These are phyloP conservation scores for Claviceps fusiformis DNA, from an alignment of 2,329 filamentous ascomycete species.

Conservation along the genomic window DNA sequence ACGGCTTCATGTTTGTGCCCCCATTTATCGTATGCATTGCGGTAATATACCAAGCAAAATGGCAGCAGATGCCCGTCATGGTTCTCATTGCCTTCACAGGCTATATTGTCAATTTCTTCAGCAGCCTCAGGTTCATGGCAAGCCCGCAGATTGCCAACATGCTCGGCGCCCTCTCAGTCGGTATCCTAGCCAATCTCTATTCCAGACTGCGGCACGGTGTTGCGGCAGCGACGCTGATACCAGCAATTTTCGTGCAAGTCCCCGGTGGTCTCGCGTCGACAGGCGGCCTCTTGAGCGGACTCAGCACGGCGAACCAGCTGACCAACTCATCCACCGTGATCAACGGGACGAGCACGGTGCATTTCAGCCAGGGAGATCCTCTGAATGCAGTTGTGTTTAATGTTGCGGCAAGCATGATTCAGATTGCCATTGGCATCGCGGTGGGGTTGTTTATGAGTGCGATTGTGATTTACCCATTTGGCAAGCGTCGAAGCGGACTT, in stretches of 20 bases:
- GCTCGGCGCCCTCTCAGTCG: constrained; percentile 62
- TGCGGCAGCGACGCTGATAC: constrained; percentile 32
- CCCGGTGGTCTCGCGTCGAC: constrained; percentile 34
- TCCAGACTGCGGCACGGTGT: constrained; percentile 44
- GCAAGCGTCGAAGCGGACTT: constrained; percentile 34
- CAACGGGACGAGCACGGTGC: constrained; percentile 21
- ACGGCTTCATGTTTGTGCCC: constrained; percentile 59
- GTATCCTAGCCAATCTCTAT: constrained; percentile 65
- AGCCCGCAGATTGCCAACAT: constrained; percentile 67
- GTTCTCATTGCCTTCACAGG: constrained; percentile 57
- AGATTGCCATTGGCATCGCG: constrained; percentile 38
- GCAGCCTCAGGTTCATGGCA: constrained; percentile 47
- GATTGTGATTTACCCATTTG: constrained; percentile 33
- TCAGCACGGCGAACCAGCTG: constrained; percentile 29
- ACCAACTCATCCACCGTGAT: constrained; percentile 23
- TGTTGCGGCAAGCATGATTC: constrained; percentile 36
- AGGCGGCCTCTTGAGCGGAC: constrained; percentile 31
- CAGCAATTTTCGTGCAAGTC: constrained; percentile 35
- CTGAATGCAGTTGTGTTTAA: constrained; percentile 28
- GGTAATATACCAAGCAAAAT: constrained; percentile 69
- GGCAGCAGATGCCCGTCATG: constrained; percentile 70
- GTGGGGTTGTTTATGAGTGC: constrained; percentile 36
- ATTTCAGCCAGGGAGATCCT: constrained; percentile 9
- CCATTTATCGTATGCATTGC: constrained; percentile 60
- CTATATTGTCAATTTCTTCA: constrained; percentile 66